Base-by-base conservation (phyloP, 352 stramenopile species). In the Thraustochytrium sp. region DNA sequence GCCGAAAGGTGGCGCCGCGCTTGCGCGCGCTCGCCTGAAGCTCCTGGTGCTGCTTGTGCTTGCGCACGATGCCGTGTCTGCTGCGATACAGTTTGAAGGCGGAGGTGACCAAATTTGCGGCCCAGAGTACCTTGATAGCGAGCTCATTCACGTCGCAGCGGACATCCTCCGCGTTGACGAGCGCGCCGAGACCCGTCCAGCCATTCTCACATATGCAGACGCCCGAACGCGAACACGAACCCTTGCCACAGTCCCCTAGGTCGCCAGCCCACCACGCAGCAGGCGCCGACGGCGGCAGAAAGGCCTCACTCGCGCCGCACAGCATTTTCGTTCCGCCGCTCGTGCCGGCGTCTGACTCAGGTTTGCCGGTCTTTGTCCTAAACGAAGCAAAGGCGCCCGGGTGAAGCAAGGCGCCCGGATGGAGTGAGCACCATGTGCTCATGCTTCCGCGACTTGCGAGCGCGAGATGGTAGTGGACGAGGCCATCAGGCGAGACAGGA, bases 71-170 rank as follows among this genome's bases (percentile, higher is more conserved):
- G 26, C 62, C 23, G 9, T 26, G n/a, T 18, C 62, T 8, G 44
- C 36, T 51, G 23, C 38, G 38, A 26, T 16, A 54, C 23, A 75
- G 23, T 13, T 54, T 53, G 2, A 40, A 40, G 18, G 40, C 68
- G 31, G 40, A 53, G 68, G 63, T 26, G 36, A 13, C 62, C 11
- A 80, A 51, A 26, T 80, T 80, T 42, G 23, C n/a, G 0, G 40
- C 44, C 68, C 68, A 80, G 34, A 80, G 68, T n/a, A 64, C 13
- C n/a, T 64, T 61, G 34, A 80, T 26, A 40, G 34, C 44, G 4
- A 46, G 11, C 51, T 53, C 37, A 34, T 75, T 80, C 34, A 80
- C 51, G 23, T 80, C 34, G 49, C 68, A 80, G 23, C 26, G 21
- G n/a, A 64, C 34, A 18, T 44, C 68, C 13, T 65, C 48, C 13